Evolutionary conservation across 2,329 filamentous ascomycete genomes (phyloP), one percentile per base, ranked within the genome.

Genomic region (Monosporascus sp.): DNA sequence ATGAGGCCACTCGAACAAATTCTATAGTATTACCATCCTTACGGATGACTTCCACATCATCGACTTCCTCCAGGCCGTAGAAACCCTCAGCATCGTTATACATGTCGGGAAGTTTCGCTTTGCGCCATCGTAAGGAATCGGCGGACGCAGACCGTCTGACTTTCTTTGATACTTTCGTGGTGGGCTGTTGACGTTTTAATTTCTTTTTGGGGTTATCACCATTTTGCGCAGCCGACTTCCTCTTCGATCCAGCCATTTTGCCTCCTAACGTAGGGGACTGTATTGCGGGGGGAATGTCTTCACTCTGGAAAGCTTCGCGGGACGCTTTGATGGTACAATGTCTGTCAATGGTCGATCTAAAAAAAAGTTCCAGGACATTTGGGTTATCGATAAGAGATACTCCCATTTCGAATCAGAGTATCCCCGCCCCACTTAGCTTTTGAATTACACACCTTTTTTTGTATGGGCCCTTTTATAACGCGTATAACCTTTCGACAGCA

Each of bases 31-130:
- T 66, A 47, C 78, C 73, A 7, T 84, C 84, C 31, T 86, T 78
- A 57, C 80, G 83, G 43, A 96, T 76, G n/a, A 99, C 79, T 31
- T 96, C 89, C 1, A 99, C 90, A 50, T 90, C 91, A 17, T 96
- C 90, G 47, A 97, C 87, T 64, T 97, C 92, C 65, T 99, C 91
- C 2, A 99, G 74, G 0, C 90, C 91, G 63, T 87, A 95, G 69
- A 99, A 97, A 0, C 94, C 94, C 59, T 95, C 91, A n/a, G 90
- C 90, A 72, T 97, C 90, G 46, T 93, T 85, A 62, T 92, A 78
- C 66, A 88, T 85, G 65, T 92, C 88, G 7, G 90, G 90, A 3
- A 94, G 83, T 20, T 83, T 76, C 11, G 80, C 76, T 40, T 76
- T 69, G 61, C 80, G 76, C 84, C 84, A 87, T 67, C 73, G 69